phyloP scores from a whole-genome alignment of 305 asterid species.

The Fraxinus platypoda region DNA sequence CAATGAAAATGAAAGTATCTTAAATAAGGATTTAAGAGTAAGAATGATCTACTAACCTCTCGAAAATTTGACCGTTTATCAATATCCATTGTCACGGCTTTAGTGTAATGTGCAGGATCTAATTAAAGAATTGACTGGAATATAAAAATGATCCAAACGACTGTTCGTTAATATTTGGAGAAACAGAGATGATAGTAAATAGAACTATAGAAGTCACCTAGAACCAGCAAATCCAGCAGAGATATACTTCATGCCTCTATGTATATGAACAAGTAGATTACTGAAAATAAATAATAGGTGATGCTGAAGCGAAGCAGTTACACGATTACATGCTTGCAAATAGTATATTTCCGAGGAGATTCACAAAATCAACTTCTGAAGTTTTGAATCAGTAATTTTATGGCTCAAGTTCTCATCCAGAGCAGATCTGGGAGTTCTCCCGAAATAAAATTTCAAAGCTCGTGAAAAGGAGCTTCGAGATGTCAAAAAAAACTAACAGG shows the following conservation, averaged over 20 bases:
- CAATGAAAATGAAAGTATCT: background rate
- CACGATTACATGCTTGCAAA: background rate
- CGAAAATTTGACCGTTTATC: conserved; percentile 32
- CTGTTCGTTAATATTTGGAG: conserved; percentile 16
- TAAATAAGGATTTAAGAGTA: background rate
- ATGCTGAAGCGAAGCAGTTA: conserved; percentile 12
- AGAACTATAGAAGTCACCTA: background rate
- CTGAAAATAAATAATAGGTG: background rate
- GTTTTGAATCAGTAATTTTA: conserved; percentile 16
- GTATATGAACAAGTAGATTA: background rate
- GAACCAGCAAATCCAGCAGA: conserved; percentile 6
- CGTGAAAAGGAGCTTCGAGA: conserved; percentile 10
- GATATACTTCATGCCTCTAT: background rate
- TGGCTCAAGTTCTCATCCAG: conserved; percentile 14
- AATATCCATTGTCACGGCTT: conserved; percentile 36
- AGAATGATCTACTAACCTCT: conserved; percentile 34
- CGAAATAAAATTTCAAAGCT: conserved; percentile 8
- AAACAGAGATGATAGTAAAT: conserved; percentile 11
- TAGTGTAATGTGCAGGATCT: conserved; percentile 17
- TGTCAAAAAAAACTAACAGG: background rate
- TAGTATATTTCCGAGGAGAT: background rate
- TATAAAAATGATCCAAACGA: conserved; percentile 27
- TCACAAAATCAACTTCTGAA: conserved; percentile 16
- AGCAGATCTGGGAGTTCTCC: conserved; percentile 13
- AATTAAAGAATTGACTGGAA: conserved; percentile 5